phyloP scores from a whole-genome alignment of 345 rosid genomes.

The Alliaria petiolata region DNA sequence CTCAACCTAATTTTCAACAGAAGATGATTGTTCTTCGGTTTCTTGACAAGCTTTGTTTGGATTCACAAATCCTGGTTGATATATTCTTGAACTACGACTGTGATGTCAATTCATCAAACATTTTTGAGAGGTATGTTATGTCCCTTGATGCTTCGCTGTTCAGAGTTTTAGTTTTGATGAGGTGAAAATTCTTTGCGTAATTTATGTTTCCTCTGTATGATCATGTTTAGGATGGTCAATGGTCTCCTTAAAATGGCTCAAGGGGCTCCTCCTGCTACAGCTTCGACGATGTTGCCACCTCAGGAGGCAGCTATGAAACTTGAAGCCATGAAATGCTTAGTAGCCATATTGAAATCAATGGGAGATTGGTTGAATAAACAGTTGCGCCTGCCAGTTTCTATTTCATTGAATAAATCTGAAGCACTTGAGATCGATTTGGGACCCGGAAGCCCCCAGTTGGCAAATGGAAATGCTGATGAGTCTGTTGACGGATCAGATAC shows the following conservation, averaged over 20 bases:
- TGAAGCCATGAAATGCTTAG: slow-evolving; percentile 92
- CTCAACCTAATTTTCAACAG: slow-evolving; percentile 98
- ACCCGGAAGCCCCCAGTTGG: slow-evolving; percentile 41
- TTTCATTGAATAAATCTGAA: slow-evolving; percentile 27
- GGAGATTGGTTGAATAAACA: slow-evolving; percentile 86
- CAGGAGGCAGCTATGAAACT: slow-evolving; percentile 74
- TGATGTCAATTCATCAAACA: slow-evolving; percentile 94
- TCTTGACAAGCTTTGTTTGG: slow-evolving; percentile 86
- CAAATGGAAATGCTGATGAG: slow-evolving; percentile 54
- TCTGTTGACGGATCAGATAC: slow-evolving; percentile 45
- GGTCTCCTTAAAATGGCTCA: slow-evolving; percentile 86
- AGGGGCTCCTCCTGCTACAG: slow-evolving; percentile 75
- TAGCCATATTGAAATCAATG: slow-evolving; percentile 70
- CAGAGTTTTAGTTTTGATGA: neutral
- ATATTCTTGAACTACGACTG: slow-evolving; percentile 96
- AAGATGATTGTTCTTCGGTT: slow-evolving; percentile 97
- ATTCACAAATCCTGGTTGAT: slow-evolving; percentile 96
- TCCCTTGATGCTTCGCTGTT: slow-evolving; percentile 6
- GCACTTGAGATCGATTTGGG: slow-evolving; percentile 20
- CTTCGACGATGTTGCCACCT: slow-evolving; percentile 64
- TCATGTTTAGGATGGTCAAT: slow-evolving; percentile 72
- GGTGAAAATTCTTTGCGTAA: slow-evolving; percentile 19
- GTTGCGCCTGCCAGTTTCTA: slow-evolving; percentile 30
- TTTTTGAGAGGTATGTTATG: slow-evolving; percentile 84
- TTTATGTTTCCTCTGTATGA: slow-evolving; percentile 20